Percentiles rank a stretch among this genome's conserved stretches.
Evolutionary conservation across 345 rosid genomes (phyloP).

Genomic region (Lepidium aucheri): DNA sequence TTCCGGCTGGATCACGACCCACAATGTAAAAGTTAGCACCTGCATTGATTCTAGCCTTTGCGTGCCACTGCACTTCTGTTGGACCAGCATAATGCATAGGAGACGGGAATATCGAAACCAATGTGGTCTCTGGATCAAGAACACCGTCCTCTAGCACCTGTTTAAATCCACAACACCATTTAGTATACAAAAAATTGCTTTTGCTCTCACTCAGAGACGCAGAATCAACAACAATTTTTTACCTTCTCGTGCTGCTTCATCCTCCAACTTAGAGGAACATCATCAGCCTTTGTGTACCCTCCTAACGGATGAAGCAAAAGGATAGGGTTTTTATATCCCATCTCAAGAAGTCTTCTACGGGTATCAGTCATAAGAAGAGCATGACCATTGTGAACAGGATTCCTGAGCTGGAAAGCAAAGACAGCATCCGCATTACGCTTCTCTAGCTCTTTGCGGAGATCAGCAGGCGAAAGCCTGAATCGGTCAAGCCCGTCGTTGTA

Average conservation of each 20-base stretch:
- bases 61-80: slow-evolving; percentile 99
- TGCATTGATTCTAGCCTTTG: slow-evolving; percentile 94
- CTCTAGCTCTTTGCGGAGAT: slow-evolving; percentile 67
- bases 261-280: slow-evolving; percentile 96
- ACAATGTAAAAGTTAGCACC: slow-evolving; percentile 99
- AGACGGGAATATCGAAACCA: slow-evolving; percentile 95
- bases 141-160: slow-evolving; percentile 97
- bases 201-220: background rate
- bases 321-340: slow-evolving; percentile 91
- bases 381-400: slow-evolving; percentile 98
- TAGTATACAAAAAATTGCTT: background rate
- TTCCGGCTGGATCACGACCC: slow-evolving; percentile 99
- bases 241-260: slow-evolving; percentile 99
- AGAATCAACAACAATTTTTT: background rate
- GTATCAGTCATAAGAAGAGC: slow-evolving; percentile 97
- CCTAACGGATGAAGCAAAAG: slow-evolving; percentile 96
- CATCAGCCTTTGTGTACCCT: slow-evolving; percentile 96
- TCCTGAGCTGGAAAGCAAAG: slow-evolving; percentile 97
- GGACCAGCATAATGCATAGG: slow-evolving; percentile 99
- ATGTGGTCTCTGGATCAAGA: slow-evolving; percentile 97
- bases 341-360: slow-evolving; percentile 79
- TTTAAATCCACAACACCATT: background rate
- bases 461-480: slow-evolving; percentile 78
- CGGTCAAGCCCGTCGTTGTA: slow-evolving; percentile 86
- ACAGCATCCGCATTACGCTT: slow-evolving; percentile 94